Evolutionary conservation across 1,284 basidiomycete genomes (phyloP), one percentile per base, ranked within the genome.

Genomic region (Hypsizygus ulmarius): DNA sequence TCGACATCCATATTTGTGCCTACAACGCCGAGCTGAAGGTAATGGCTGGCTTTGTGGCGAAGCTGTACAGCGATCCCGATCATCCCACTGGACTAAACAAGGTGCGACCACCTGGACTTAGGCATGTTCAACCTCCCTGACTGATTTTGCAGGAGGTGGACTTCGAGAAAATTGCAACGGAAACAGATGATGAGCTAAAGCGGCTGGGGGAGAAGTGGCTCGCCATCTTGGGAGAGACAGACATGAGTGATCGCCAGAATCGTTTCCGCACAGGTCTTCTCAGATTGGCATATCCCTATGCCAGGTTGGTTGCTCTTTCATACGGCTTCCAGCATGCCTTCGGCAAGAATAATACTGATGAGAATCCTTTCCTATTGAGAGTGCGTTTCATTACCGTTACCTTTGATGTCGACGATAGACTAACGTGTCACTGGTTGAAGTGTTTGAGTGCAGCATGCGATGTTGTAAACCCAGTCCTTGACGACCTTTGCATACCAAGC

Each of bases 311-410:
- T 5, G 82, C 79, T 1, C 67, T 90, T 32, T 86, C 87, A 0
- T 84, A 84, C 55, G 87, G 86, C 6, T 85, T 90, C 70, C 87
- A 89, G 61, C 81, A 89, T 57, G 78, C 82, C 1, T 84, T 80
- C 63, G 79, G 77, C 35, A 84, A 78, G 64, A 75, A 68, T 39
- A 63, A 75, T 35, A 65, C 73, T 6, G 74, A 77, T 35, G 82
- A 84, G 57, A 79, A 81, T 49, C 75, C 79, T 8, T 86, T 89
- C 60, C 71, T 90, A 53, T 72, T 70, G 62, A 71, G 87, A 58
- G 87, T 88, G 55, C 47, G 82, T 72, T 25, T 25, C 21, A 25
- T 25, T 19, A 34, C 39, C 11, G 27, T 30, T 43, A 39, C 5
- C 15, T 32, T 29, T 8, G 9, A 19, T 14, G 38, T 10, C 16